Percentiles rank a stretch among this genome's conserved stretches.
These are phyloP conservation scores for Helianthus annuus DNA, from an alignment of 129 eudicot genomes.

Conservation along the genomic window DNA sequence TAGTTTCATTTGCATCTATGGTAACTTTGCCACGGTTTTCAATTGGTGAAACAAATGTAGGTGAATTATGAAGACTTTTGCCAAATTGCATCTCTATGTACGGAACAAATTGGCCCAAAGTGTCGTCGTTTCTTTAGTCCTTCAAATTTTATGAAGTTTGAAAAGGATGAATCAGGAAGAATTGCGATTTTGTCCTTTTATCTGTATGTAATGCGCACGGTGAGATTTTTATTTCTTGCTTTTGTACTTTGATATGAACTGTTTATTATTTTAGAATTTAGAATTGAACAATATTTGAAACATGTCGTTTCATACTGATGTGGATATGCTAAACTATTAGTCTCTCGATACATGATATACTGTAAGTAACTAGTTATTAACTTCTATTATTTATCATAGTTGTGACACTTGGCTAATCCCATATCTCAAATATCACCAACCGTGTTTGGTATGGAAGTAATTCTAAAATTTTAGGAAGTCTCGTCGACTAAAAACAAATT, in stretches of 20 bases:
- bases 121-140: slow-evolving; percentile 89
- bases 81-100: slow-evolving; percentile 91
- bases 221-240: slow-evolving; percentile 23
- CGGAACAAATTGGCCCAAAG: slow-evolving; percentile 86
- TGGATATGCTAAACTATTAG: background rate
- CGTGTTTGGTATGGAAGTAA: background rate
- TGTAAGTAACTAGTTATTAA: background rate
- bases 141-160: slow-evolving; percentile 94
- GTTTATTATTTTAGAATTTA: background rate
- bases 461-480: background rate
- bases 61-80: slow-evolving; percentile 96
- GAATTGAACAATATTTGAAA: slow-evolving; percentile 6
- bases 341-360: background rate
- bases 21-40: background rate
- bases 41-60: slow-evolving; percentile 37
- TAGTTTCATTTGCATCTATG: background rate
- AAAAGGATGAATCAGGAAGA: slow-evolving; percentile 88
- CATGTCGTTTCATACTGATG: background rate
- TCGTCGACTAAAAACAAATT: background rate
- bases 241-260: background rate
- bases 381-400: background rate
- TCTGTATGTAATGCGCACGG: slow-evolving; percentile 95
- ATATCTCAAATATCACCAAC: background rate
- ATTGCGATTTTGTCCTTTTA: slow-evolving; percentile 83
- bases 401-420: background rate